phyloP scores from a whole-genome alignment of 495 filamentous ascomycete species.

The Xylaria palmicola region DNA sequence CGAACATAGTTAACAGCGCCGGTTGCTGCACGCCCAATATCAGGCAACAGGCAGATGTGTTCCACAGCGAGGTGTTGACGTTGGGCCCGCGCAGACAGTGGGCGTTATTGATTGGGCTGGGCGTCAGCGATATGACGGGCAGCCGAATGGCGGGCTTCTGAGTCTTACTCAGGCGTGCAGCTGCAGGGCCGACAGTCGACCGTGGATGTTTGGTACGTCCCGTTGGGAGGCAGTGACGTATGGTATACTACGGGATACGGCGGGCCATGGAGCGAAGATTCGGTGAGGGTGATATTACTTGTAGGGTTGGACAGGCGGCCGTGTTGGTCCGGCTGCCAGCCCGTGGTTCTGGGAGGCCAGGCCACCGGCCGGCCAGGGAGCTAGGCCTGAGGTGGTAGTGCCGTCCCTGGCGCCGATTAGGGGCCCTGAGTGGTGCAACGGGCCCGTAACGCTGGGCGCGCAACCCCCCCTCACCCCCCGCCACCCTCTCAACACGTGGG shows the following conservation, averaged over 20 bases:
- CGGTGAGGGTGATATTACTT: neutral
- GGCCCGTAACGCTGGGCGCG: too few species aligned
- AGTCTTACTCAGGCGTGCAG: constrained; percentile 20
- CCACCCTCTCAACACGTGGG: constrained; percentile 10
- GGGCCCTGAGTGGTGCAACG: too few species aligned
- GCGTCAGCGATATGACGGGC: neutral
- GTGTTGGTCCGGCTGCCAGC: neutral
- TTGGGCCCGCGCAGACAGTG: neutral
- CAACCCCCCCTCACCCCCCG: neutral
- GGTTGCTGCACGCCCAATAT: neutral
- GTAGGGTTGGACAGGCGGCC: neutral
- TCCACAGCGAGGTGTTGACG: neutral
- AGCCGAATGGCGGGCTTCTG: neutral
- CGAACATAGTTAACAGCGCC: too few species aligned
- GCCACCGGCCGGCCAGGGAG: neutral
- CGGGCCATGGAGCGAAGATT: neutral
- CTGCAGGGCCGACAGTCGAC: neutral
- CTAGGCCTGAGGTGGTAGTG: neutral
- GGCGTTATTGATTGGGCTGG: neutral
- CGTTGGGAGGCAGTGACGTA: neutral
- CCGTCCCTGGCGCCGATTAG: too few species aligned
- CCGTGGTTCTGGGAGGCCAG: neutral
- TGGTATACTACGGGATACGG: neutral
- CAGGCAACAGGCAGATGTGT: neutral
- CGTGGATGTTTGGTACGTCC: neutral